phyloP scores from a whole-genome alignment of 805 yeast species.

The Wickerhamiella musiphila region DNA sequence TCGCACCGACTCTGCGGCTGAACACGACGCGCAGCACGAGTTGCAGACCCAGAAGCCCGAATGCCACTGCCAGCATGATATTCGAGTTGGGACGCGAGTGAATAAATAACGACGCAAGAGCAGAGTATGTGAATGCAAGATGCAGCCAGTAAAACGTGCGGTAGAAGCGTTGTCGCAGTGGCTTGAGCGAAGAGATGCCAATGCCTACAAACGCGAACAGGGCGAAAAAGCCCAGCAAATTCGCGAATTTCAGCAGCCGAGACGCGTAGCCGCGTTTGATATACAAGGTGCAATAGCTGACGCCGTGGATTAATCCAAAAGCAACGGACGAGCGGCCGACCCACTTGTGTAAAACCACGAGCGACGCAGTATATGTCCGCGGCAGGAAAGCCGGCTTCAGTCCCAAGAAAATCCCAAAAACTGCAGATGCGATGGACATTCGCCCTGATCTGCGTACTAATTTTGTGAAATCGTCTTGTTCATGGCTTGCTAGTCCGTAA shows the following conservation, averaged over 20 bases:
- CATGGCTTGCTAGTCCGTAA: conserved; percentile 8
- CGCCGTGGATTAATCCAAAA: conserved; percentile 48
- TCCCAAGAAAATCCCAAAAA: conserved; percentile 56
- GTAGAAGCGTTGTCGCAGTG: conserved; percentile 45
- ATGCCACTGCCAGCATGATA: conserved; percentile 35
- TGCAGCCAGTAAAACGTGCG: conserved; percentile 53
- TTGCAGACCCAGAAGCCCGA: conserved; percentile 38
- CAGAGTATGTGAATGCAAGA: conserved; percentile 52
- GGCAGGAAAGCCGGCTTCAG: conserved; percentile 78
- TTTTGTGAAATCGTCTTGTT: conserved; percentile 7
- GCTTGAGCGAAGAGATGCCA: conserved; percentile 46
- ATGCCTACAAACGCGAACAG: conserved; percentile 32
- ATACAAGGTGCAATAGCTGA: conserved; percentile 27
- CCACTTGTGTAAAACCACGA: conserved; percentile 83
- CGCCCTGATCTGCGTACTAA: conserved; percentile 69
- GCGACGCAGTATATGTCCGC: conserved; percentile 44
- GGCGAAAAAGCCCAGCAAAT: conserved; percentile 57
- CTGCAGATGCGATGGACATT: conserved; percentile 56
- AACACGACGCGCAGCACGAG: conserved; percentile 30
- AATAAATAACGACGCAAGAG: conserved; percentile 44
- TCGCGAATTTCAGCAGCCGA: conserved; percentile 23
- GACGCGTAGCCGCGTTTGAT: neutral
- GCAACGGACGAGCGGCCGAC: conserved; percentile 60
- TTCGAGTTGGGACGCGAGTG: conserved; percentile 71
- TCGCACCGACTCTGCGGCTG: conserved; percentile 9